Base-by-base conservation (phyloP, 2,329 filamentous ascomycete genomes). In the Incumbomyces delicatus region DNA sequence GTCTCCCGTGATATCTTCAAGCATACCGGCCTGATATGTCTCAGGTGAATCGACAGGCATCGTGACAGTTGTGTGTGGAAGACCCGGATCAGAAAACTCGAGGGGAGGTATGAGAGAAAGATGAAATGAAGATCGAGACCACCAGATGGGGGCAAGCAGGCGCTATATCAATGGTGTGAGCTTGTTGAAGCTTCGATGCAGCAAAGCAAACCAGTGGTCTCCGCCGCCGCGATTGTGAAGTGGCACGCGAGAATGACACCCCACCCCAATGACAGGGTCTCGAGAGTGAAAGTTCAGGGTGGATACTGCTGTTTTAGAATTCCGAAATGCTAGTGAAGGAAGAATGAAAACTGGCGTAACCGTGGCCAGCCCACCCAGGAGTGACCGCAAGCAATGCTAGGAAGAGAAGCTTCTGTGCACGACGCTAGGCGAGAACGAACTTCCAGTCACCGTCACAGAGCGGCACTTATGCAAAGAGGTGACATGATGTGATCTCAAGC, bases 31-130 rank as follows among this genome's bases (percentile, higher is more conserved):
- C 20, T 37, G 42, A 17, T 37, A n/a, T 8, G 42, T 38, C n/a
- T 45, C 33, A 18, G 42, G 42, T 22, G 41, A 44, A 27, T 44
- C 41, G 12, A 38, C 20, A 45, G 42, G 42, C 42, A 45, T 45
- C n/a, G 16, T 38, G 20, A 22, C 13, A 14, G 18, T 14, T 32
- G 42, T 30, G 12, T 8, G 13, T 11, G 20, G 13, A 27, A 27
- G 38, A 41, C 29, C 38, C 38, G 29, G n/a, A 41, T 27, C 14
- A 11, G 7, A 7, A 27, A 16, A 8, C 13, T 13, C 16, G 30
- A 18, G 4, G 16, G 27, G 32, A 16, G 3, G 29, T 30, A 8
- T 40, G 8, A 29, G 14, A 18, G 40, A 33, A 27, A 22, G 6
- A 27, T 14, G 40, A 22, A 14, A 27, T 14, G 10, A 42, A 33